Base-by-base conservation (phyloP, 805 yeast species). In the Yarrowia hollandica region DNA sequence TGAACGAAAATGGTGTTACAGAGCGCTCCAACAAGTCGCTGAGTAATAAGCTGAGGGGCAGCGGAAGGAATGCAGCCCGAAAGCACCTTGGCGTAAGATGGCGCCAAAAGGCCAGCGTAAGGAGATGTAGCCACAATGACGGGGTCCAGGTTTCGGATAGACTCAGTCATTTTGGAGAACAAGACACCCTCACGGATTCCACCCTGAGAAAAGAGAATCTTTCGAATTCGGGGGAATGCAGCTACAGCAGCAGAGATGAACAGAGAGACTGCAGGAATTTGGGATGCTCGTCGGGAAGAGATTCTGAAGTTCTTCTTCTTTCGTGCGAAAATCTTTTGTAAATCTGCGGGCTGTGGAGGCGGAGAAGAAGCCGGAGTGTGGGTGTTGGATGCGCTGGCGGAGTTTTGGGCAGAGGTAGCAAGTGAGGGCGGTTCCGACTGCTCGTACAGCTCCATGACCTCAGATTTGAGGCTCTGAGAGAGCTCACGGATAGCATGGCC, bases 181-280 rank as follows among this genome's bases (percentile, higher is more conserved):
- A 87, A 66, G 1, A 84, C 82, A 62, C 92, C 92, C 71, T 86
- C 92, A 64, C 92, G 76, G 19, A 86, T 85, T 60, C 90, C 90
- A 63, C 90, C 90, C 68, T 86, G 90, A 60, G 84, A 79, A 68
- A 86, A 86, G 64, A 84, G 82, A 23, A 86, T 78, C 2, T 85
- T 79, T 64, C 81, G 81, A 38, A 85, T 75, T 31, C 73, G 74
- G 15, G 90, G 89, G 31, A 85, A 70, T 0, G 83, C 78, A 61
- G 81, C 83, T 65, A 82, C 78, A 0, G 85, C 83, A 0, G 87
- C 88, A 30, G 83, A 77, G 62, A 84, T 74, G 14, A 86, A 69
- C 15, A 85, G 66, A 1, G 87, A 85, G 35, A 85, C 85, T 0
- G 89, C 86, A 5, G 91, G 90, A 25, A 85, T 71, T 68, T 85